phyloP scores from a whole-genome alignment of 805 yeast genomes.

The Naumovozyma castellii region DNA sequence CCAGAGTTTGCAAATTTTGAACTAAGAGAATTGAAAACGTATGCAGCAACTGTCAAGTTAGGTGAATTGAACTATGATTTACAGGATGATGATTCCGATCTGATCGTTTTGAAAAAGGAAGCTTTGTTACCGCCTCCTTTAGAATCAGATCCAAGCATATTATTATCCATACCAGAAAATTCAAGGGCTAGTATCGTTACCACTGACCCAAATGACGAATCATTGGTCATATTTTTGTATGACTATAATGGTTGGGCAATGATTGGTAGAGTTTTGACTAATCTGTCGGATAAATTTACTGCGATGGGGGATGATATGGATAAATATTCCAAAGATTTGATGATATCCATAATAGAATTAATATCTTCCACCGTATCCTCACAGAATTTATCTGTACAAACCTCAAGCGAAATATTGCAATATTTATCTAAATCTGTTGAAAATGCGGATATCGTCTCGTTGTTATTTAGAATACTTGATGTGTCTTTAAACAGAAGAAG shows the following conservation, averaged over 20 bases:
- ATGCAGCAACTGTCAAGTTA: constrained; percentile 40
- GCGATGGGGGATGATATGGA: constrained; percentile 27
- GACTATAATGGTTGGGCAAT: constrained; percentile 82
- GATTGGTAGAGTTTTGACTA: constrained; percentile 68
- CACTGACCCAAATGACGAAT: constrained; percentile 5
- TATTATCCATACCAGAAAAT: constrained; percentile 39
- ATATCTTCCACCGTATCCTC: constrained; percentile 39
- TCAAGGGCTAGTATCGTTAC: constrained; percentile 61
- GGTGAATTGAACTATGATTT: constrained; percentile 36
- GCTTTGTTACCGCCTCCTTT: constrained; percentile 49
- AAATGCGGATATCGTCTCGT: constrained; percentile 46
- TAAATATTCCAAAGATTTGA: constrained; percentile 31
- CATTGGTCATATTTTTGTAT: constrained; percentile 55
- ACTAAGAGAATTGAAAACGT: constrained; percentile 49
- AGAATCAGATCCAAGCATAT: constrained; percentile 38
- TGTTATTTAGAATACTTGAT: constrained; percentile 58
- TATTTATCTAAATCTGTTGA: constrained; percentile 21
- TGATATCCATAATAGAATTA: constrained; percentile 43
- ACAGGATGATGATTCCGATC: constrained; percentile 23
- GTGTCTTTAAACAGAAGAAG: constrained; percentile 52
- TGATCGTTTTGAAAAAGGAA: constrained; percentile 40
- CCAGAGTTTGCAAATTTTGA: constrained; percentile 60
- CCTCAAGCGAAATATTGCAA: constrained; percentile 34
- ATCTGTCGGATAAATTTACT: constrained; percentile 31
- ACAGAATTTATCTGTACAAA: constrained; percentile 25